These are phyloP conservation scores for Leucosporidium yakuticum DNA, from an alignment of 768 basidiomycete genomes.

Conservation along the genomic window DNA sequence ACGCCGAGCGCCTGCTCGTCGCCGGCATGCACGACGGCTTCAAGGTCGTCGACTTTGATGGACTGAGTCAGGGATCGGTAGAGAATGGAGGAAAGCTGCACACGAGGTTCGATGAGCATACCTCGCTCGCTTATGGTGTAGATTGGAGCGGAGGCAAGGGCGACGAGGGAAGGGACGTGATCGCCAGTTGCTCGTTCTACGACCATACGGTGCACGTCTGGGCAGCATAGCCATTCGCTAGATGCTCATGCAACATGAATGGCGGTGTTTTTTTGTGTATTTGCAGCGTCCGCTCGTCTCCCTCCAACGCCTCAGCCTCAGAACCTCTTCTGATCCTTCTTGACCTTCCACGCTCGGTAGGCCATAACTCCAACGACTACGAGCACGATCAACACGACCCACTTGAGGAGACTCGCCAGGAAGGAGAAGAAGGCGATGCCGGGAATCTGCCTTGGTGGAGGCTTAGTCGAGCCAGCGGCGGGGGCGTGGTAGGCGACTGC, in stretches of 20 bases:
- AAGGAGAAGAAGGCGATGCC: constrained; percentile 32
- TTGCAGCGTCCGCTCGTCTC: neutral
- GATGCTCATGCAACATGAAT: too few species aligned
- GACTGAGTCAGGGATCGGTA: constrained; percentile 33
- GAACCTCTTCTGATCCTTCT: constrained; percentile 35
- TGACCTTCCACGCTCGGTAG: constrained; percentile 23
- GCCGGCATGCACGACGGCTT: constrained; percentile 98
- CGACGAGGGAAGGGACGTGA: constrained; percentile 47
- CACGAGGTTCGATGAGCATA: constrained; percentile 65
- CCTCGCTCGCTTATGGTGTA: constrained; percentile 80
- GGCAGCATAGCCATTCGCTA: constrained; percentile 39
- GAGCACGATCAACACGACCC: constrained; percentile 33
- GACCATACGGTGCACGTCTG: constrained; percentile 79
- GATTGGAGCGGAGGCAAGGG: constrained; percentile 63
- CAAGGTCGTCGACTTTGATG: constrained; percentile 62
- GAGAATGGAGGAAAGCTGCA: constrained; percentile 42
- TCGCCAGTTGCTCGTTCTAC: constrained; percentile 93
- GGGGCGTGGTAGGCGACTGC: neutral
- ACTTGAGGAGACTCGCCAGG: constrained; percentile 36
- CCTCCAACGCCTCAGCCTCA: neutral
- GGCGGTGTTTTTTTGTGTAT: neutral
- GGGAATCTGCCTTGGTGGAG: constrained; percentile 10
- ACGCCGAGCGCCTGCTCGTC: constrained; percentile 65
- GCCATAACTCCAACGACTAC: constrained; percentile 32
- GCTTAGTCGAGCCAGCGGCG: constrained; percentile 4